Conservation (phyloP, 139 green algal species). For the Coelastrella sp. region DNA sequence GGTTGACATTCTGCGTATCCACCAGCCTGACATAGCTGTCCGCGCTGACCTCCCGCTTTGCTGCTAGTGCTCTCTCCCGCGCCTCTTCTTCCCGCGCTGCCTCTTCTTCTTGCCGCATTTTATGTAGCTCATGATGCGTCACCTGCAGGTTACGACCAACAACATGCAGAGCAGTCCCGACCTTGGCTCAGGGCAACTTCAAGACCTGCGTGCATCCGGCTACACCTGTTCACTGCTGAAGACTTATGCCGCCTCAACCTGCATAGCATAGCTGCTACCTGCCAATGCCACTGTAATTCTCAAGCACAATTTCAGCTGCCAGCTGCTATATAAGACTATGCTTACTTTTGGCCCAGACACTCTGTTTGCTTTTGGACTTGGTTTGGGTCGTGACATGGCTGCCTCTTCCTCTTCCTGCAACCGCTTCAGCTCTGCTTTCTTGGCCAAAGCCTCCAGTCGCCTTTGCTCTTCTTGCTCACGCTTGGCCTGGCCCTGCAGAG, state of each 20-base stretch:
- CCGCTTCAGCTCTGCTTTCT: conserved; percentile 74
- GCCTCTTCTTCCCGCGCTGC: conserved; percentile 31
- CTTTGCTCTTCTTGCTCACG: conserved; percentile 72
- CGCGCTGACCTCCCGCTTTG: conserved; percentile 54
- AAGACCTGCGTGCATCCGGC: no score
- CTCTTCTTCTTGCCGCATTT: conserved; percentile 56
- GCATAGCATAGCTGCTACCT: background rate
- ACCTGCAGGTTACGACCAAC: conserved; percentile 52
- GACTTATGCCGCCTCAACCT: no score
- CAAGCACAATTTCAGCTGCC: no score
- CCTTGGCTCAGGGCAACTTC: background rate
- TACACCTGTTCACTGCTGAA: no score
- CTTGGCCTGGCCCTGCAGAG: conserved; percentile 64
- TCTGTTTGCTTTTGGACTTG: conserved; percentile 56
- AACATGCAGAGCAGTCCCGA: background rate
- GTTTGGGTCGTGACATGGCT: conserved; percentile 55
- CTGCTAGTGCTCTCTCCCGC: conserved; percentile 51
- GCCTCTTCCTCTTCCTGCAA: conserved; percentile 75
- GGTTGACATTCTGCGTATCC: conserved; percentile 69
- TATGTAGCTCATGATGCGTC: conserved; percentile 62
- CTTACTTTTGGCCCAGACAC: conserved; percentile 43
- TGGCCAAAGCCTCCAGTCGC: conserved; percentile 56
- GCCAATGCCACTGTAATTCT: no score
- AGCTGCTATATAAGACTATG: no score
- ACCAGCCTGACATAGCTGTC: conserved; percentile 58